Evolutionary conservation across 2,329 filamentous ascomycete genomes (phyloP).

Genomic region (Helminthosporium solani): DNA sequence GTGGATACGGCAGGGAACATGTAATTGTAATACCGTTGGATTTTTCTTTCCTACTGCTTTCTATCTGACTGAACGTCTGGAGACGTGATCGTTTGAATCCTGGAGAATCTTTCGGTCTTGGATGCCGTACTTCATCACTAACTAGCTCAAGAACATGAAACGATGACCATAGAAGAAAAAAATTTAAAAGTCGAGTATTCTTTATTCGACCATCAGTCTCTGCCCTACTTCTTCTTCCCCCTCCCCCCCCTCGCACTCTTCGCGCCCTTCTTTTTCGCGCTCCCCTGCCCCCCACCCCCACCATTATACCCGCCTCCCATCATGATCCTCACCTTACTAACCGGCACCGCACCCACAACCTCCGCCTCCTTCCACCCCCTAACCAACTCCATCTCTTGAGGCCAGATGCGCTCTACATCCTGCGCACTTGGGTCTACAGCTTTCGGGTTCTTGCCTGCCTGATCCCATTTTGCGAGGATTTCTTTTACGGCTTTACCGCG

Average conservation of each 20-base stretch:
- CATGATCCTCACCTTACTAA: constrained; percentile 78
- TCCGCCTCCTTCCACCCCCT: constrained; percentile 79
- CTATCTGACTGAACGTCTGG: too few species aligned
- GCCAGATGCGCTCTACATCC: constrained; percentile 75
- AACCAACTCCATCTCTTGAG: constrained; percentile 80
- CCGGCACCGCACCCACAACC: constrained; percentile 76
- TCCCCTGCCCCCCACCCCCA: constrained; percentile 25
- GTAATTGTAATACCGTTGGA: too few species aligned
- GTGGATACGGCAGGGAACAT: too few species aligned
- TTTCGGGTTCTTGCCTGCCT: constrained; percentile 57
- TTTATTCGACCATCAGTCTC: not conserved
- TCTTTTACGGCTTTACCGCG: constrained; percentile 94
- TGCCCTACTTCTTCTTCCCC: constrained; percentile 31
- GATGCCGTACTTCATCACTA: too few species aligned
- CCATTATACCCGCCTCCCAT: constrained; percentile 50
- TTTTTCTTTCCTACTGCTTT: too few species aligned
- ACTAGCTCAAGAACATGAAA: too few species aligned
- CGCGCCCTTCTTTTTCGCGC: constrained; percentile 21
- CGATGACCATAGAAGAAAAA: too few species aligned
- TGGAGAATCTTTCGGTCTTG: too few species aligned
- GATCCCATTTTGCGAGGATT: constrained; percentile 78
- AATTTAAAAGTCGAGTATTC: too few species aligned
- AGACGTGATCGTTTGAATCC: too few species aligned
- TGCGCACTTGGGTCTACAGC: constrained; percentile 49
- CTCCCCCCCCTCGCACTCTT: constrained; percentile 32